Base-by-base conservation (phyloP, 2,329 filamentous ascomycete species). In the Exophiala aquamarina region DNA sequence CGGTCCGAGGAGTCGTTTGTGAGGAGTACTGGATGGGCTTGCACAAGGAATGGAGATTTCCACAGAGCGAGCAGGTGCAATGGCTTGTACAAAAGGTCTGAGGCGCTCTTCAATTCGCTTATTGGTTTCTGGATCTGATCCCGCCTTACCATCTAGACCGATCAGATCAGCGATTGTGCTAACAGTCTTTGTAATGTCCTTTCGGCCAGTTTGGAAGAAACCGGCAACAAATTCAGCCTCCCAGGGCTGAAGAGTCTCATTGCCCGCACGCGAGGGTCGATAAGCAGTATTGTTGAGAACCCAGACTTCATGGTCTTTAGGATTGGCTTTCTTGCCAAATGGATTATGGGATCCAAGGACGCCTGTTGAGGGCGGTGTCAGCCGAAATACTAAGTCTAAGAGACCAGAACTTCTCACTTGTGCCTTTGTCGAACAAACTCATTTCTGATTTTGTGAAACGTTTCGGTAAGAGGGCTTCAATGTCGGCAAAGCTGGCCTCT, bases 271-370 rank as follows among this genome's bases (percentile, higher is more conserved):
- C 43, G 62, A 41, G 18, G 65, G 59, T 50, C 81, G 80, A 64
- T 86, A 92, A 3, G 90, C 91, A 2, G 87, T 92, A 61, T 93
- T 95, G 71, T 97, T 90, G 38, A 96, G 74, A 6, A 96, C 73
- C 92, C 92, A 96, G 32, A 96, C 83, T 11, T 80, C 82, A 64
- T 95, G 86, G 40, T 74, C 66, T n/a, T 79, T 70, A 13, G 75
- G 73, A 44, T 82, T 77, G 37, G 89, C 78, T 26, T 75, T 70
- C 36, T 77, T 77, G 1, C 78, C 74, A 10, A 84, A 70, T 1
- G 84, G 83, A 60, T 83, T 85, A 40, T 63, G 61, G 37, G 59
- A 56, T 19, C 67, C 66, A 18, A 73, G 59, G 14, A 68, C 54
- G 14, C 50, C 57, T 51, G 36, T 11, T 20, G 20, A 13, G 13